Evolutionary conservation across 2,329 filamentous ascomycete species (phyloP).

Genomic region (Helminthosporium solani): DNA sequence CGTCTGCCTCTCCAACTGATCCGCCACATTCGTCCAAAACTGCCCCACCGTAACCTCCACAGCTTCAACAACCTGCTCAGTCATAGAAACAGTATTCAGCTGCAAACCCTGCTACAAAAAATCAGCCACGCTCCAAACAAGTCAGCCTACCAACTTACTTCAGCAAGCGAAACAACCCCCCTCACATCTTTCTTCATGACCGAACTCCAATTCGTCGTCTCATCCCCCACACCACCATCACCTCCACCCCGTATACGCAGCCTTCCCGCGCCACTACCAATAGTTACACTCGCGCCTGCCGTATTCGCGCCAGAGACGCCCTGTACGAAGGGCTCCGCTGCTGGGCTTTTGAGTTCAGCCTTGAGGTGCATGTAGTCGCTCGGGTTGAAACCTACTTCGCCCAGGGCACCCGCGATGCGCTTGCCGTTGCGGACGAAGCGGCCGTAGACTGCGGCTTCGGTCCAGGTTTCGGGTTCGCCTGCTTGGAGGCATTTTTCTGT

Average conservation of each 20-base stretch:
- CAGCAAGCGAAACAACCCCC: slow-evolving; percentile 8
- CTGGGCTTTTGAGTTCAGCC: slow-evolving; percentile 9
- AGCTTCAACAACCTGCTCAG: slow-evolving; percentile 29
- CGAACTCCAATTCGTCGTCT: not conserved
- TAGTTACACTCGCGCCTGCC: not conserved
- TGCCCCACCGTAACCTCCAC: slow-evolving; percentile 28
- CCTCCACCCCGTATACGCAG: slow-evolving; percentile 2
- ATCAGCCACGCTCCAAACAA: too few species aligned
- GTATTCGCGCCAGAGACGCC: too few species aligned
- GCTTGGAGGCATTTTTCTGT: slow-evolving; percentile 7
- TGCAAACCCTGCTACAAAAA: too few species aligned
- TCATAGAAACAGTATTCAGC: slow-evolving; percentile 19
- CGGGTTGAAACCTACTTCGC: slow-evolving; percentile 34
- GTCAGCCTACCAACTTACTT: slow-evolving; percentile 6
- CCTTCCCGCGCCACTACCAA: not conserved
- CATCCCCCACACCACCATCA: slow-evolving; percentile 4
- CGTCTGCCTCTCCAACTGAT: slow-evolving; percentile 31
- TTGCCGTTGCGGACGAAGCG: slow-evolving; percentile 38
- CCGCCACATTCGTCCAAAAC: slow-evolving; percentile 36
- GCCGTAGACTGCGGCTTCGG: slow-evolving; percentile 36
- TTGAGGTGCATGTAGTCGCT: slow-evolving; percentile 38
- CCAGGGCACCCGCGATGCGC: slow-evolving; percentile 22
- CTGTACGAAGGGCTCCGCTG: not conserved
- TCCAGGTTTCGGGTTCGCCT: slow-evolving; percentile 22
- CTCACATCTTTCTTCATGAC: slow-evolving; percentile 28